Evolutionary conservation across 23 red algal species (phyloP).

Genomic region (Chondrus crispus): DNA sequence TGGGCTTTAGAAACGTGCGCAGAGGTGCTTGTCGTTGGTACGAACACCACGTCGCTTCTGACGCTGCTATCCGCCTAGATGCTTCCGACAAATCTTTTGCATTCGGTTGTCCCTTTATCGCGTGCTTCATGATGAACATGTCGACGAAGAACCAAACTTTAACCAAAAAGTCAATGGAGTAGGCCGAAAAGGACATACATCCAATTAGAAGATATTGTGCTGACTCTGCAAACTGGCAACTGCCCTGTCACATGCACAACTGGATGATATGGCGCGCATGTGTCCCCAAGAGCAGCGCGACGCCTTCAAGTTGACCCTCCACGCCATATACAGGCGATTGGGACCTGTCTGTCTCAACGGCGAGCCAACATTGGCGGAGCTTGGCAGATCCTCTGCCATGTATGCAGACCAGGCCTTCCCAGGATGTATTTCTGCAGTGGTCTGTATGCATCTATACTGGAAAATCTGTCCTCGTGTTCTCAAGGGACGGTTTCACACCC

Average conservation of each 20-base stretch:
- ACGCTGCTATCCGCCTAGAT: neutral
- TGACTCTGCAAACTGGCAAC: neutral
- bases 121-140: neutral
- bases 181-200: neutral
- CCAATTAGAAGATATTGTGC: neutral
- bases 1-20: no score
- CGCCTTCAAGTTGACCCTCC: neutral
- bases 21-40: neutral
- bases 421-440: neutral
- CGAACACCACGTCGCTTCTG: neutral
- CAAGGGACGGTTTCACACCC: slow-evolving; percentile 33
- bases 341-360: neutral
- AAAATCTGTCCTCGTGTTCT: neutral
- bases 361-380: neutral
- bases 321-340: neutral
- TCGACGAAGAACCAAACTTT: neutral
- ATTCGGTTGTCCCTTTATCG: neutral
- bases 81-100: neutral
- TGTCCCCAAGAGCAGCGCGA: neutral
- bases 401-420: neutral
- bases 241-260: neutral
- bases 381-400: no score
- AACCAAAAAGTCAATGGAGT: neutral
- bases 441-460: neutral
- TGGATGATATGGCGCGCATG: neutral